A percentile compares a stretch with the other conserved stretches of the same genome.
Conservation (phyloP, 306 rosid species). For the Hippophae tibetana region DNA sequence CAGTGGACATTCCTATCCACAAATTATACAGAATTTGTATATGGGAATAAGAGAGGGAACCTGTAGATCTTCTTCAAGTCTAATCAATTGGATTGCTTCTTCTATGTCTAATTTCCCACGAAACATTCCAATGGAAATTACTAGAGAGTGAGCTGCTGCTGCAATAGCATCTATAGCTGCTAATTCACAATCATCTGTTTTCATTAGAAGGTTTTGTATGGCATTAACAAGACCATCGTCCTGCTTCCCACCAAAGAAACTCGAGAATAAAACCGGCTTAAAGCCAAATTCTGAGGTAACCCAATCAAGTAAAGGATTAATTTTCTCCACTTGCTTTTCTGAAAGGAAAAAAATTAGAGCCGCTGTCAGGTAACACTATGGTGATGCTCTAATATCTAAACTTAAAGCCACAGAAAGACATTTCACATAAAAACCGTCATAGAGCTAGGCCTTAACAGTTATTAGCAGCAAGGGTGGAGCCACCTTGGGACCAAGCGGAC, state of each 20-base stretch:
- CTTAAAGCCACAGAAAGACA: too few species aligned
- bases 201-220: conserved; percentile 45
- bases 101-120: conserved; percentile 58
- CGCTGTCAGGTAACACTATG: conserved; percentile 9
- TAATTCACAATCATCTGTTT: conserved; percentile 74
- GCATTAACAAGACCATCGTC: conserved; percentile 60
- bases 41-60: conserved; percentile 12
- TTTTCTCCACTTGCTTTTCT: conserved; percentile 77
- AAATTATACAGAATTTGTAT: too few species aligned
- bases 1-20: too few species aligned
- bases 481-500: too few species aligned
- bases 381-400: background rate
- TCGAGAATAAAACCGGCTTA: conserved; percentile 61
- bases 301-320: conserved; percentile 80
- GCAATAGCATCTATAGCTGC: conserved; percentile 81
- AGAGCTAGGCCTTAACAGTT: too few species aligned
- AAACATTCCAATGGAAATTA: conserved; percentile 51
- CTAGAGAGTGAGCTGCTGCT: conserved; percentile 64
- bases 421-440: too few species aligned
- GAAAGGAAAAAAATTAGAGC: conserved; percentile 13
- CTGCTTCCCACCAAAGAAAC: conserved; percentile 76
- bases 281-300: conserved; percentile 69
- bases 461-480: too few species aligned
- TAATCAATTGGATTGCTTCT: conserved; percentile 71
- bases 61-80: conserved; percentile 95